These are phyloP conservation scores for Lepidopterella palustris DNA, from an alignment of 495 filamentous ascomycete species.

Conservation along the genomic window DNA sequence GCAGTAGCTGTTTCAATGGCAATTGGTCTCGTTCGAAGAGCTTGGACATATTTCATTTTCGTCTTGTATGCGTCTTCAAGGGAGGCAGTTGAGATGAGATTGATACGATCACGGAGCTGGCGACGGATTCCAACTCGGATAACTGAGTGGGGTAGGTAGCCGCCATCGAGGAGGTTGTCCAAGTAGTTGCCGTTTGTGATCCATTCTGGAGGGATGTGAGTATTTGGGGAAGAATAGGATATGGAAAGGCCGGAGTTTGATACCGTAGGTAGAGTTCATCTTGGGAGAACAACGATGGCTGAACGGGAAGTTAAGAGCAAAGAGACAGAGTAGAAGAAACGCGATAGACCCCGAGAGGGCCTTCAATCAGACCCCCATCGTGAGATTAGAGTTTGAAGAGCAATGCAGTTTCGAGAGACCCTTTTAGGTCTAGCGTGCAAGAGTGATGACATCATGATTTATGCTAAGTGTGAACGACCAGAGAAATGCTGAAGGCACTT, in stretches of 20 bases:
- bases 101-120: constrained; percentile 49
- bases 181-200: constrained; percentile 3
- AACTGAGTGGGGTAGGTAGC: constrained; percentile 51
- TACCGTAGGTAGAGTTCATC: neutral
- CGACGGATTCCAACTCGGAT: constrained; percentile 52
- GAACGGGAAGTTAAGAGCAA: too few relatives aligned
- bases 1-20: constrained; percentile 55
- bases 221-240: neutral
- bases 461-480: too few relatives aligned
- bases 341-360: neutral
- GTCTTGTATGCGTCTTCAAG: constrained; percentile 42
- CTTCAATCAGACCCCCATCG: neutral
- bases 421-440: neutral
- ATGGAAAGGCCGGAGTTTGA: neutral
- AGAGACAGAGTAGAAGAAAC: neutral
- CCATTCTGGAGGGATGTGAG: neutral
- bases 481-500: too few relatives aligned
- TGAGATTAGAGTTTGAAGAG: neutral
- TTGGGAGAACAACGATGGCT: neutral
- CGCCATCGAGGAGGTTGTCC: constrained; percentile 46
- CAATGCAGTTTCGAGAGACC: neutral
- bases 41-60: constrained; percentile 54
- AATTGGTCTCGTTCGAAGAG: constrained; percentile 49
- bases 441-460: neutral
- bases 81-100: constrained; percentile 42